Percentiles rank a stretch among this genome's conserved stretches.
Evolutionary conservation across 805 yeast genomes (phyloP).

Genomic region (Naumovozyma dairenensis): DNA sequence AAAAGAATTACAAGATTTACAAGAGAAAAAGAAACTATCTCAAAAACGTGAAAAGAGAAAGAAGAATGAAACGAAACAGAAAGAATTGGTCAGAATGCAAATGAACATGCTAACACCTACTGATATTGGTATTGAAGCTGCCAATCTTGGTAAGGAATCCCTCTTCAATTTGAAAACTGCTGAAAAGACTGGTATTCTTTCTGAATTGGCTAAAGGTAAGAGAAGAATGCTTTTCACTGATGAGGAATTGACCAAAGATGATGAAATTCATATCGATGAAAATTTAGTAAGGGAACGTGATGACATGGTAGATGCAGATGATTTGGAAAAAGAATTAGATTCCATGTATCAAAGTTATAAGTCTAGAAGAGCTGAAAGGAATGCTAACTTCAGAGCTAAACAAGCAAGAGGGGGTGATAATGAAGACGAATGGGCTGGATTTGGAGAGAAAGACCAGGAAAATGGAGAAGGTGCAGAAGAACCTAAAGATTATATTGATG

Average conservation of each 20-base stretch:
- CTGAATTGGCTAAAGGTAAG: conserved; percentile 67
- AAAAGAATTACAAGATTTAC: conserved; percentile 66
- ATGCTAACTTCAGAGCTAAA: conserved; percentile 60
- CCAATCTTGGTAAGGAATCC: conserved; percentile 64
- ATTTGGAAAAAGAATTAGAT: conserved; percentile 73
- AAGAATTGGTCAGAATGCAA: conserved; percentile 84
- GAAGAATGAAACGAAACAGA: conserved; percentile 74
- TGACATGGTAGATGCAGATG: conserved; percentile 43
- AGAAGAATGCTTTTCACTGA: conserved; percentile 48
- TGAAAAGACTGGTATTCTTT: conserved; percentile 74
- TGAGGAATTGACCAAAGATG: conserved; percentile 45
- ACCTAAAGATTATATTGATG: conserved; percentile 37
- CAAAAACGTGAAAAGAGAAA: conserved; percentile 74
- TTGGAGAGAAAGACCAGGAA: conserved; percentile 39
- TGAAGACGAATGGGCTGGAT: conserved; percentile 75
- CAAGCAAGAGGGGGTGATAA: conserved; percentile 65
- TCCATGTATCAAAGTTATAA: conserved; percentile 70
- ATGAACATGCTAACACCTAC: conserved; percentile 91
- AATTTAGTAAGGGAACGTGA: conserved; percentile 27
- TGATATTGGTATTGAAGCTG: conserved; percentile 92
- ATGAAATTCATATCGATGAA: conserved; percentile 48
- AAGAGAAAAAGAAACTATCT: conserved; percentile 59
- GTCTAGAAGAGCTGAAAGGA: conserved; percentile 54
- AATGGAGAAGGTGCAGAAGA: conserved; percentile 27
- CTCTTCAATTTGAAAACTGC: conserved; percentile 79